Base-by-base conservation (phyloP, 139 green algal genomes). In the Auxenochlorella protothecoides region DNA sequence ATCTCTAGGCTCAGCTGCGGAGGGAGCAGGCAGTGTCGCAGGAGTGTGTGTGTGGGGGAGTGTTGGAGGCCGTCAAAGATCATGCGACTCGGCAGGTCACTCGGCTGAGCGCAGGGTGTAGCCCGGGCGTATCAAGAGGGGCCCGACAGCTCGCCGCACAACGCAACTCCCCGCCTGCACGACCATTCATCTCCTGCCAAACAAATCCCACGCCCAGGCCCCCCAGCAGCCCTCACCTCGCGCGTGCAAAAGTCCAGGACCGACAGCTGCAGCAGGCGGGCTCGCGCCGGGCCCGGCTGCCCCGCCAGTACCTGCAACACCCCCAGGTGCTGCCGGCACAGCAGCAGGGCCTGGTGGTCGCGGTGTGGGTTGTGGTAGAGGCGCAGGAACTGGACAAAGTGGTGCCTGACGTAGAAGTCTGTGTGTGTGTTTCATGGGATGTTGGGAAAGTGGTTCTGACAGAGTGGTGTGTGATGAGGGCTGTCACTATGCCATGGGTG, bases 171-270 rank as follows among this genome's bases (percentile, higher is more conserved):
- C 27, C 27, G 27, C 27, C 27, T 44, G 27, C 27, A 44, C 27
- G 27, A 44, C 27, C 27, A 44, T 44, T 44, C 27, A 44, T 44
- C 27, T 44, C 27, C 27, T 44, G 27, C 27, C 27, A 44, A 44
- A 44, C 27, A 44, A 44, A 44, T 44, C 27, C 27, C 27, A 1
- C 27, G 27, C 27, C 27, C 27, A 44, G 27, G 27, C 27, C 27
- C 27, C 27, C 27, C 27, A 44, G 27, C 27, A 44, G 27, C 13
- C 7, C 15, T 52, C 15, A 88, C 27, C 75, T 90, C 83, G 15
- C 67, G 56, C 55, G 85, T 77, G 14, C 89, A 80, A 57, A 86
- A 84, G 14, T 81, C 79, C 54, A 82, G 66, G 10, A 87, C 72
- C n/a, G 76, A 74, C 52, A 85, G 76, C 73, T 86, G 81, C 7